phyloP scores from a whole-genome alignment of 108 stramenopile genomes.

The Schizochytrium sp. region DNA sequence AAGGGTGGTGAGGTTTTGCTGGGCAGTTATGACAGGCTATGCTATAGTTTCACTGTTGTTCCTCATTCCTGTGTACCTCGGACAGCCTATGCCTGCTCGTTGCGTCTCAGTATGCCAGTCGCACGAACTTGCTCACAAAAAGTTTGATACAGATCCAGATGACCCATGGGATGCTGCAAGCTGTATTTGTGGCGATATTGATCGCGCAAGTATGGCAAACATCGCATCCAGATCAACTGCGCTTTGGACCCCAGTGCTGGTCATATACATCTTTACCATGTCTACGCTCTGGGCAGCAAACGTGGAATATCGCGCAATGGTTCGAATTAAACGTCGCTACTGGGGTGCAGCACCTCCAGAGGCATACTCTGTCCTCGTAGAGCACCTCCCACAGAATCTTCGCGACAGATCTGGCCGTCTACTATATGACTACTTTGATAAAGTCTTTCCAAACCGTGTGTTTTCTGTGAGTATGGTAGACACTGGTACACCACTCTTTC shows the following conservation, averaged over 20 bases:
- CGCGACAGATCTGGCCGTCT: background rate
- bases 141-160: background rate
- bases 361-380: slow-evolving; percentile 47
- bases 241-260: slow-evolving; percentile 44
- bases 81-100: background rate
- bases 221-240: slow-evolving; percentile 28
- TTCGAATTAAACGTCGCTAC: slow-evolving; percentile 15
- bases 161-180: slow-evolving; percentile 36
- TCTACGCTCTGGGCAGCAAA: slow-evolving; percentile 35
- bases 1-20: slow-evolving; percentile 52
- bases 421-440: slow-evolving; percentile 36
- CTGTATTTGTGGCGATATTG: slow-evolving; percentile 43
- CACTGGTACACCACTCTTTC: background rate
- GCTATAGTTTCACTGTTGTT: background rate
- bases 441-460: slow-evolving; percentile 20
- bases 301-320: slow-evolving; percentile 17
- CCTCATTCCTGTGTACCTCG: slow-evolving; percentile 48
- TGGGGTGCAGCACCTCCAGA: slow-evolving; percentile 20
- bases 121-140: background rate
- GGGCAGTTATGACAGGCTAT: slow-evolving; percentile 51
- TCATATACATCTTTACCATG: slow-evolving; percentile 40
- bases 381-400: background rate
- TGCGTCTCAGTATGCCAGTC: slow-evolving; percentile 32
- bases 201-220: slow-evolving; percentile 60
- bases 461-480: slow-evolving; percentile 40